A percentile compares a stretch with the other conserved stretches of the same genome.
These are phyloP conservation scores for Rubus parviflorus DNA, from an alignment of 306 rosid species.

Conservation along the genomic window DNA sequence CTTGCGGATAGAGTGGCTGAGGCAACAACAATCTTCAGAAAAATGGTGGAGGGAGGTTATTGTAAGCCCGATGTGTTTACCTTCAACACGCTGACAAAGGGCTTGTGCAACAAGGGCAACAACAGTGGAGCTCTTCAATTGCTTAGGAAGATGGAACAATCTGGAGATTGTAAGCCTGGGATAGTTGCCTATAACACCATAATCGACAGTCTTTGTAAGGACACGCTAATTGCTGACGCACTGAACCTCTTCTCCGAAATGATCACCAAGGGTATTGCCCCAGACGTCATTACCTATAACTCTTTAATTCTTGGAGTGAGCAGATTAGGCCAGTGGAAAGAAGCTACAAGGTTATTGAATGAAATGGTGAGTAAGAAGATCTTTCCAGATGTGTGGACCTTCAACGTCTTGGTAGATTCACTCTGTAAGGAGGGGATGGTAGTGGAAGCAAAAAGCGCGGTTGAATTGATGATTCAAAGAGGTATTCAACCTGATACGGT, in stretches of 20 bases:
- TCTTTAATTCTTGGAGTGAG: not conserved
- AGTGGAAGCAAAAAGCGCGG: no score
- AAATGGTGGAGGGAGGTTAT: constrained; percentile 5
- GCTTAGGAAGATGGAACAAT: constrained; percentile 23
- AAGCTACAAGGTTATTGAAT: not conserved
- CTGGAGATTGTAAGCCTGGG: constrained; percentile 6
- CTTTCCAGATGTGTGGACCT: not conserved
- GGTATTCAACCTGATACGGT: no score
- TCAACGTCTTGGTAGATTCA: not conserved
- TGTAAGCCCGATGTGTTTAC: constrained; percentile 20
- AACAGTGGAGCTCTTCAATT: constrained; percentile 11
- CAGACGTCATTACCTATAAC: not conserved
- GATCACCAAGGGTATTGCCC: constrained; percentile 3
- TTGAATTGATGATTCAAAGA: no score
- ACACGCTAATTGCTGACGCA: constrained; percentile 27
- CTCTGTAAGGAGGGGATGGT: not conserved
- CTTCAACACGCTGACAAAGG: constrained; percentile 24
- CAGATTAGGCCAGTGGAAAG: not conserved
- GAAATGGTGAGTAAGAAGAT: not conserved
- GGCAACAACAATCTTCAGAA: not conserved
- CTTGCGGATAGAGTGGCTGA: not conserved
- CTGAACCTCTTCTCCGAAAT: constrained; percentile 32
- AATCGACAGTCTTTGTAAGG: constrained; percentile 38
- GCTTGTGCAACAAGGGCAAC: constrained; percentile 34
- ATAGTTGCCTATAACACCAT: constrained; percentile 26